Conservation (phyloP, 2,329 filamentous ascomycete species). For the Rachicladosporium sp. region DNA sequence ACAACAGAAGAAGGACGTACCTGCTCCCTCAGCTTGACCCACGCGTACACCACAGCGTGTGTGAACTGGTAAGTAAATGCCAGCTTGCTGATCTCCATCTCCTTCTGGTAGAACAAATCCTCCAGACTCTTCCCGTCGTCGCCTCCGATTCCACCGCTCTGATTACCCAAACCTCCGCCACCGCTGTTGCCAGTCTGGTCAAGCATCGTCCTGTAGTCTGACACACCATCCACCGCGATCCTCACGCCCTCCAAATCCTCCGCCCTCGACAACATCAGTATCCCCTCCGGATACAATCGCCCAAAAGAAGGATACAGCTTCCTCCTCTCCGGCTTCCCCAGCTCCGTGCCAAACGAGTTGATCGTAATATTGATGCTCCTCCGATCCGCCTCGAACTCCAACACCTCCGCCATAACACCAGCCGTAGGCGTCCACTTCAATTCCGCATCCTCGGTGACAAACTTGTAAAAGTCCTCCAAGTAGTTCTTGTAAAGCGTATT, state of each 20-base stretch:
- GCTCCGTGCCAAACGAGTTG: slow-evolving; percentile 95
- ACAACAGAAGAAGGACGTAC: slow-evolving; percentile 39
- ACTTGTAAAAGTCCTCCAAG: slow-evolving; percentile 90
- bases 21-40: slow-evolving; percentile 96
- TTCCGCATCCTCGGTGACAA: slow-evolving; percentile 80
- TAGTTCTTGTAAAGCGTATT: slow-evolving; percentile 99
- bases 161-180: slow-evolving; percentile 64
- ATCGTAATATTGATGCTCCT: slow-evolving; percentile 98
- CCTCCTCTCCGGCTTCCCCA: slow-evolving; percentile 84
- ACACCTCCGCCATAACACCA: slow-evolving; percentile 88
- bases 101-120: slow-evolving; percentile 97
- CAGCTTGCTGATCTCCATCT: slow-evolving; percentile 95
- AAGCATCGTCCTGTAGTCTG: slow-evolving; percentile 92
- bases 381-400: slow-evolving; percentile 93
- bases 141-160: slow-evolving; percentile 63
- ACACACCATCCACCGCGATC: slow-evolving; percentile 81
- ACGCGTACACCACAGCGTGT: slow-evolving; percentile 87
- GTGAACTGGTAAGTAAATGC: slow-evolving; percentile 96
- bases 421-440: slow-evolving; percentile 79
- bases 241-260: slow-evolving; percentile 91
- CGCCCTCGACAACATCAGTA: slow-evolving; percentile 83
- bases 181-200: slow-evolving; percentile 72
- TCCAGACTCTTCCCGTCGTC: slow-evolving; percentile 81
- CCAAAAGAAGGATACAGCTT: slow-evolving; percentile 94
- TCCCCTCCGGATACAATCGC: slow-evolving; percentile 84